A percentile compares a stretch with the other conserved stretches of the same genome.
Conservation (phyloP, 129 eudicot species). For the Tanacetum coccineum region DNA sequence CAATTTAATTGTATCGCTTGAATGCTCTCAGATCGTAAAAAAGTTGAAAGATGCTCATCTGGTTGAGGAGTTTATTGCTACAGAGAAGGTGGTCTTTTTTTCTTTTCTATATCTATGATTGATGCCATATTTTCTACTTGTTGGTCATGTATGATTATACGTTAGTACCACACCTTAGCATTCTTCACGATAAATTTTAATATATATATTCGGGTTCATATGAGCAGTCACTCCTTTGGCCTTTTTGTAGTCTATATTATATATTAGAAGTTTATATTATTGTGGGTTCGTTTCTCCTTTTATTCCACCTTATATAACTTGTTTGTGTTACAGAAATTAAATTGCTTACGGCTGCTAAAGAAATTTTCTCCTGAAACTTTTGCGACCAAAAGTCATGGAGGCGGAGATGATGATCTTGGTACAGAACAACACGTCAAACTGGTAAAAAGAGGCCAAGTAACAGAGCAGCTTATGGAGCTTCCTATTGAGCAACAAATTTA, state of each 20-base stretch:
- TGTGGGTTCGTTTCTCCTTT: not conserved
- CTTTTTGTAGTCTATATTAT: not conserved
- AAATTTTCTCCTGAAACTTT: constrained; percentile 63
- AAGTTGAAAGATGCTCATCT: constrained; percentile 67
- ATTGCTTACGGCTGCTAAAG: constrained; percentile 68
- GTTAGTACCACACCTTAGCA: constrained; percentile 3
- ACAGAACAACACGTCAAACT: constrained; percentile 40
- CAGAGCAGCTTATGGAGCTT: constrained; percentile 85
- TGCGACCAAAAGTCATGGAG: constrained; percentile 50
- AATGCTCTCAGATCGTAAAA: constrained; percentile 48
- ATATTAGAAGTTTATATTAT: not conserved
- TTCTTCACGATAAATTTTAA: not conserved
- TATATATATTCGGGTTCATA: not conserved
- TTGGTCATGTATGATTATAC: not conserved
- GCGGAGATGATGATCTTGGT: constrained; percentile 44
- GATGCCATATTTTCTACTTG: constrained; percentile 6
- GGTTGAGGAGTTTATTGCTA: constrained; percentile 60
- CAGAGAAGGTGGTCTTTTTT: constrained; percentile 41
- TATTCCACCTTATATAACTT: constrained; percentile 7
- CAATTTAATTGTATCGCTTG: constrained; percentile 11
- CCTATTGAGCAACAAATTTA: constrained; percentile 84
- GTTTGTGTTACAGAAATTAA: constrained; percentile 48
- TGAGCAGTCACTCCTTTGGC: not conserved
- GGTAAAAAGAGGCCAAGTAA: constrained; percentile 59
- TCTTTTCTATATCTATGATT: not conserved